Percentiles rank a stretch among this genome's conserved stretches.
Evolutionary conservation across 2,329 filamentous ascomycete species (phyloP).

Genomic region (Cladosporium sp.): DNA sequence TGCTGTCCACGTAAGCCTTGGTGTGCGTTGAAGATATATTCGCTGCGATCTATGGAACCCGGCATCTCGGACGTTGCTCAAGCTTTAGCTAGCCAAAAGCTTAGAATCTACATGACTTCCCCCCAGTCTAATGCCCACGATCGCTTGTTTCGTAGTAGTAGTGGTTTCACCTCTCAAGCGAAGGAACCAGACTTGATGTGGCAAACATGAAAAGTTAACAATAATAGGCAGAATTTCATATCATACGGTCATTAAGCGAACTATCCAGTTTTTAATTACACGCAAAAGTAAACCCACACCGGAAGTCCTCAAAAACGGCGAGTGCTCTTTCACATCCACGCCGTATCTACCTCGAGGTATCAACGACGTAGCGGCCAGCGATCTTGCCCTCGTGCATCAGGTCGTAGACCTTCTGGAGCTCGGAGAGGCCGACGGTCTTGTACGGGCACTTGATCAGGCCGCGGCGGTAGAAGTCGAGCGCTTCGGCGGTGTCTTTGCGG

Average conservation of each 20-base stretch:
- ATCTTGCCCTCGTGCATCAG: constrained; percentile 67
- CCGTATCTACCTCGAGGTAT: constrained; percentile 61
- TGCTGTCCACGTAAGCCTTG: background rate
- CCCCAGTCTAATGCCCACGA: background rate
- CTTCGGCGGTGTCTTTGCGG: constrained; percentile 82
- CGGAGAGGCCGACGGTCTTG: constrained; percentile 78
- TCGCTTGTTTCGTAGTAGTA: background rate
- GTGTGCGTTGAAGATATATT: background rate
- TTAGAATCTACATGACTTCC: background rate
- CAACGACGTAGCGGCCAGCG: constrained; percentile 76
- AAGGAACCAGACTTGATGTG: no score
- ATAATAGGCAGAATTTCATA: background rate
- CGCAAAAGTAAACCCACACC: background rate
- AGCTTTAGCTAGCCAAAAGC: background rate
- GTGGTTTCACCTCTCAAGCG: no score
- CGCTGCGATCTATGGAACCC: background rate
- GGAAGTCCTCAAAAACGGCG: background rate
- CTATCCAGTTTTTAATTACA: background rate
- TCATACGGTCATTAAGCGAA: constrained; percentile 1
- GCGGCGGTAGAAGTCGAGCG: constrained; percentile 82
- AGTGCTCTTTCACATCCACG: background rate
- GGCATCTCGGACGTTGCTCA: background rate
- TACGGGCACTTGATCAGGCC: constrained; percentile 84
- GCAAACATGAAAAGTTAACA: background rate
- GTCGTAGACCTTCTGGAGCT: constrained; percentile 79